Base-by-base conservation (phyloP, 345 rosid species). In the Hibiscus tridactylites region DNA sequence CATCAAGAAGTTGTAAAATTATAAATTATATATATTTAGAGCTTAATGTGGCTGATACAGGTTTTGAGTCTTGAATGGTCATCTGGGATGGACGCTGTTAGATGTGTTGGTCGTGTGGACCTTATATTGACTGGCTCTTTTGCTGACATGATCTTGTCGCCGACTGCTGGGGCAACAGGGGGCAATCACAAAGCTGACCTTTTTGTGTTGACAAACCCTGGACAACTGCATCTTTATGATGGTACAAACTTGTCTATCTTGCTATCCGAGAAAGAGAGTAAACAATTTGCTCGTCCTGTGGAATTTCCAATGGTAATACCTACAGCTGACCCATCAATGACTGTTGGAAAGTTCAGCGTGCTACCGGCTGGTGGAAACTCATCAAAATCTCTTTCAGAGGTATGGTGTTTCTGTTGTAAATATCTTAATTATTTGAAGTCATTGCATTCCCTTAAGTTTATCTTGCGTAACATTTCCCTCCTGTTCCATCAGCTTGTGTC, bases 141-240 rank as follows among this genome's bases (percentile, higher is more conserved):
- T 49, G 90, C 90, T 56, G 94, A 89, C 79, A 84, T 85, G 87
- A 75, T 85, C 79, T 78, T 89, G 71, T 74, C 84, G 74, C 82
- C 91, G 13, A 82, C 71, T 79, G 76, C 72, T 70, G 85, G 84
- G 76, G 68, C 81, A 64, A 74, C 75, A 2, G 78, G 62, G 66
- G 77, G 60, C 54, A 80, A 76, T 66, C 75, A 71, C 68, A 79
- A 74, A 75, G 80, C 84, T 53, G 81, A 77, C 77, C 74, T 85
- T 16, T 81, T 82, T 76, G 80, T 87, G 42, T 81, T 87, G 85
- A 82, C 94, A 78, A 87, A 78, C 66, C 90, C 91, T 5, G 94
- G 94, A 74, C 83, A 84, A 70, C 77, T 89, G 75, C 90, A 85
- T 79, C 79, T 81, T 63, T 87, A 76, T 68, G 86, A 85, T 72